Conservation (phyloP, 1,284 basidiomycete species). For the Sparassis latifolia region DNA sequence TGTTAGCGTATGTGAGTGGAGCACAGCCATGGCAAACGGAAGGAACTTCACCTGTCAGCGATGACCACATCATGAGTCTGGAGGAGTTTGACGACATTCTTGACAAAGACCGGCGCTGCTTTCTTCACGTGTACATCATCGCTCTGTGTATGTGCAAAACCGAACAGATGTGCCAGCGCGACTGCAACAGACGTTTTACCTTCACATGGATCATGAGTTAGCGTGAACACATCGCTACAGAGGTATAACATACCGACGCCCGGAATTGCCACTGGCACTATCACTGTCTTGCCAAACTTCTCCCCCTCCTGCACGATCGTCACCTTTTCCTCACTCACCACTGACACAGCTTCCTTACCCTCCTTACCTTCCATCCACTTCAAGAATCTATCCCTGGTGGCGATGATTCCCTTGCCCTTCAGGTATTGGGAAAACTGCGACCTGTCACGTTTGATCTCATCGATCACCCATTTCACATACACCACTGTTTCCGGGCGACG, state of each 20-base stretch:
- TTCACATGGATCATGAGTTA: conserved; percentile 56
- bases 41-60: conserved; percentile 70
- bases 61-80: conserved; percentile 71
- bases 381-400: conserved; percentile 77
- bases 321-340: conserved; percentile 15
- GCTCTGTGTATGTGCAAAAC: conserved; percentile 85
- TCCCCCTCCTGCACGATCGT: conserved; percentile 33
- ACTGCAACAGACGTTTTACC: conserved; percentile 88
- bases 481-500: conserved; percentile 57
- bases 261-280: conserved; percentile 88
- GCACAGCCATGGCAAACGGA: neutral
- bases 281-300: conserved; percentile 71
- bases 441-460: conserved; percentile 61
- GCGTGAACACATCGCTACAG: conserved; percentile 1
- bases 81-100: conserved; percentile 64
- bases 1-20: neutral
- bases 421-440: conserved; percentile 59
- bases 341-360: conserved; percentile 28
- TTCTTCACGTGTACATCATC: conserved; percentile 87
- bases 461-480: conserved; percentile 67
- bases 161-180: conserved; percentile 75
- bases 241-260: conserved; percentile 69
- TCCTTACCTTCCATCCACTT: conserved; percentile 53
- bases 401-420: conserved; percentile 80
- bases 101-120: conserved; percentile 70